phyloP scores from a whole-genome alignment of 257 asterid species.

The Coffea canephora region DNA sequence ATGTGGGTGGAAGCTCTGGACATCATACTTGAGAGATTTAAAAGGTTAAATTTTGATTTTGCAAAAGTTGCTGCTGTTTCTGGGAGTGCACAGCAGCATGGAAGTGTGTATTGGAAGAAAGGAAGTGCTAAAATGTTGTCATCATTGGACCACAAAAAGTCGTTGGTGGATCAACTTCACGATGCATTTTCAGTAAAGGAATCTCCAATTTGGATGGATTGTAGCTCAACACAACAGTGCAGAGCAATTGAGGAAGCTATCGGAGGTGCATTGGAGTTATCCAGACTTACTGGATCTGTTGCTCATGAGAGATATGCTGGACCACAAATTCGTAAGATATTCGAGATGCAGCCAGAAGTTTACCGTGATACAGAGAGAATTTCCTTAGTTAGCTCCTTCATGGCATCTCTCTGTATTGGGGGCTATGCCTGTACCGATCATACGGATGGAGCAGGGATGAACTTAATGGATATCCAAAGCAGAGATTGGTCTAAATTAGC shows the following conservation, averaged over 20 bases:
- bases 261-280: conserved; percentile 82
- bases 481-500: conserved; percentile 65
- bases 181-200: conserved; percentile 72
- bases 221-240: conserved; percentile 81
- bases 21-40: conserved; percentile 52
- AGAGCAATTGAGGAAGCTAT: conserved; percentile 71
- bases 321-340: conserved; percentile 79
- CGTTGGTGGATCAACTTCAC: conserved; percentile 55
- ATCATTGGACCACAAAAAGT: conserved; percentile 50
- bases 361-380: conserved; percentile 72
- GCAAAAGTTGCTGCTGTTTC: conserved; percentile 64
- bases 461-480: conserved; percentile 82
- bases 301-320: conserved; percentile 88
- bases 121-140: conserved; percentile 53
- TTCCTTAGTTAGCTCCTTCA: conserved; percentile 84
- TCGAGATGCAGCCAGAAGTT: conserved; percentile 64
- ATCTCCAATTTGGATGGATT: conserved; percentile 97
- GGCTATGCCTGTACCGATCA: conserved; percentile 86
- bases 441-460: conserved; percentile 99
- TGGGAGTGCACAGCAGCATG: conserved; percentile 94
- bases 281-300: conserved; percentile 80
- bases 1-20: conserved; percentile 98
- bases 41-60: conserved; percentile 48
- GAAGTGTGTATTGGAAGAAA: conserved; percentile 93
- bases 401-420: conserved; percentile 84